Conservation (phyloP, 768 basidiomycete genomes). For the Lactarius sp. region DNA sequence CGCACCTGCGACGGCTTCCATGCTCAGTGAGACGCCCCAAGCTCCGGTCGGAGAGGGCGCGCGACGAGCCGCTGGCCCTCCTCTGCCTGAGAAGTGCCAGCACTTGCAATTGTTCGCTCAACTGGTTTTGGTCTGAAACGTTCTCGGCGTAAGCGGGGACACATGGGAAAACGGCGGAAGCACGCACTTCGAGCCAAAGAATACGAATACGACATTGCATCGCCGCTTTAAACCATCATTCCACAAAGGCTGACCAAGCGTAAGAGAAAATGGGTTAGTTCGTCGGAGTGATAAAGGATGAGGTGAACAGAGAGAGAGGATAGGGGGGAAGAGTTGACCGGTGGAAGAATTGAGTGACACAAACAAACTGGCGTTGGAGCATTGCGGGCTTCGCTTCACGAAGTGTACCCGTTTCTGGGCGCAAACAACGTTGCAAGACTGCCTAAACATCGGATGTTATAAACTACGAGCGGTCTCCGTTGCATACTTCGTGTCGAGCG, state of each 20-base stretch:
- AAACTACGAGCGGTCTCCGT: not conserved
- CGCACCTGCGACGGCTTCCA: conserved; percentile 12
- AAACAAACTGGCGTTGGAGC: not conserved
- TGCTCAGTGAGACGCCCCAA: conserved; percentile 3
- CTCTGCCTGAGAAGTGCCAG: conserved; percentile 15
- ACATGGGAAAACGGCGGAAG: not conserved
- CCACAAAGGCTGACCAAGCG: not conserved
- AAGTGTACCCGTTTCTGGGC: conserved; percentile 6
- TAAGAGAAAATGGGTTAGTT: not conserved
- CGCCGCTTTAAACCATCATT: conserved; percentile 4
- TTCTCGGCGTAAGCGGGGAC: not conserved
- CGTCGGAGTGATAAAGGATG: conserved; percentile 14
- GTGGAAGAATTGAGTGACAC: not conserved
- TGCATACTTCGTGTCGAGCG: not conserved
- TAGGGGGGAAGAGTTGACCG: conserved; percentile 11
- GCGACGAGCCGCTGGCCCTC: not conserved
- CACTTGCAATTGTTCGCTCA: conserved; percentile 19
- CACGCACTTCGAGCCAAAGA: conserved; percentile 17
- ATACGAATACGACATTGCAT: conserved; percentile 20
- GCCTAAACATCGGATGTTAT: conserved; percentile 6
- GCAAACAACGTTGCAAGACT: not conserved
- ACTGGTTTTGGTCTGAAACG: conserved; percentile 17
- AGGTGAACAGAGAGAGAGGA: conserved; percentile 5
- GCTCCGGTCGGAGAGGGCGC: not conserved
- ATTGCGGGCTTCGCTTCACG: not conserved